These are phyloP conservation scores for Sporobolomyces phaffii DNA, from an alignment of 768 basidiomycete species.

Conservation along the genomic window DNA sequence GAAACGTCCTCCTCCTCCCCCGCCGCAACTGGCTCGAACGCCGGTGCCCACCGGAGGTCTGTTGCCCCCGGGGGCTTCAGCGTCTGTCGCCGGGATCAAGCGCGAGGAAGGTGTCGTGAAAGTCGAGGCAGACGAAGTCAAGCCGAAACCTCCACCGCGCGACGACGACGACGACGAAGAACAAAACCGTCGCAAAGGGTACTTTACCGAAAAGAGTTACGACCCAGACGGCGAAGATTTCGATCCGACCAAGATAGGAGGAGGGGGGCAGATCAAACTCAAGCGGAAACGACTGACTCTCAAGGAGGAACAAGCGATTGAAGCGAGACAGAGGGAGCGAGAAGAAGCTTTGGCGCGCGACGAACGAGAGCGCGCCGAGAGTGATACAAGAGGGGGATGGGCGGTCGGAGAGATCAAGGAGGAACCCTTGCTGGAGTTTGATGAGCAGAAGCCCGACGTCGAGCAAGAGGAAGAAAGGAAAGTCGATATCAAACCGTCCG, in stretches of 20 bases:
- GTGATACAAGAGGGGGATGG: neutral
- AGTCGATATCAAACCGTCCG: neutral
- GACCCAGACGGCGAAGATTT: conserved; percentile 16
- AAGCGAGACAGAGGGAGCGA: neutral
- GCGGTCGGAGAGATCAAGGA: neutral
- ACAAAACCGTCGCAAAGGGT: neutral
- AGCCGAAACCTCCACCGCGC: neutral
- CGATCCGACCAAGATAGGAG: conserved; percentile 16
- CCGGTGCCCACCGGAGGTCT: conserved; percentile 4
- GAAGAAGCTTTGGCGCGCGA: neutral
- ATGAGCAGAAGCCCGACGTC: neutral
- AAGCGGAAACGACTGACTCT: conserved; percentile 34
- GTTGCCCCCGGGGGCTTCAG: neutral
- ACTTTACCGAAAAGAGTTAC: conserved; percentile 17
- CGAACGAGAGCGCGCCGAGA: neutral
- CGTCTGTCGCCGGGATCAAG: too few relatives aligned
- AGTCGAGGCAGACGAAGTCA: neutral
- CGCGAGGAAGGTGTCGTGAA: too few relatives aligned
- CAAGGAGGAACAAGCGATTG: conserved; percentile 24
- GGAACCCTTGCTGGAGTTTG: neutral
- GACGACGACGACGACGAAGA: neutral
- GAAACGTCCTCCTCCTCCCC: neutral
- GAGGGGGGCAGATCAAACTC: conserved; percentile 15
- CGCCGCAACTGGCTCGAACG: neutral
- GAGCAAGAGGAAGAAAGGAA: conserved; percentile 11